Evolutionary conservation across 2,329 filamentous ascomycete species (phyloP).

Genomic region (Dactylella cylindrospora): DNA sequence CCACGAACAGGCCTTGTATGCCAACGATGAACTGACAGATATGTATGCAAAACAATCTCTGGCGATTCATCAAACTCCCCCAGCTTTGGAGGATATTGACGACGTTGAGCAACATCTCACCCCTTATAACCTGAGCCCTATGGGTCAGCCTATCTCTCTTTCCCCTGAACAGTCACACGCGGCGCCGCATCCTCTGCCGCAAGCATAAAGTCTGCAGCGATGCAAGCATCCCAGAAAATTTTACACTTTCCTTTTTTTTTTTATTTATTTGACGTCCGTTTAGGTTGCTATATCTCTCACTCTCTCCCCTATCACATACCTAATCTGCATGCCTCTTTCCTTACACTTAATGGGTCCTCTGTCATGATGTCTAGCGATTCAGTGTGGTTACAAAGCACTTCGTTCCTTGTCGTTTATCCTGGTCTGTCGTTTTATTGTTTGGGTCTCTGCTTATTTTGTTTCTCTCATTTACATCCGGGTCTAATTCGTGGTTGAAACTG

Average conservation of each 20-base stretch:
- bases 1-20: slow-evolving; percentile 36
- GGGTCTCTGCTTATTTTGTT: slow-evolving; percentile 34
- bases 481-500: slow-evolving; percentile 33
- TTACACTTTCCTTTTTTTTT: background rate
- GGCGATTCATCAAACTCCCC: slow-evolving; percentile 38
- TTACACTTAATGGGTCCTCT: slow-evolving; percentile 43
- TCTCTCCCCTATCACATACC: slow-evolving; percentile 6
- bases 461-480: slow-evolving; percentile 37
- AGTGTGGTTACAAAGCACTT: slow-evolving; percentile 43
- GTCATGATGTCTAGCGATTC: slow-evolving; percentile 45
- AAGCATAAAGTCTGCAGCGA: slow-evolving; percentile 22
- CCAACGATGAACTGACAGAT: slow-evolving; percentile 41
- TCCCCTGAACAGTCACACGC: slow-evolving; percentile 35
- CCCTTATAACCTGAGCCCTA: slow-evolving; percentile 41
- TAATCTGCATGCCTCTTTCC: too few relatives aligned
- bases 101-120: slow-evolving; percentile 40
- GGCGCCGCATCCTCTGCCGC: slow-evolving; percentile 15
- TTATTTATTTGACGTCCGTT: slow-evolving; percentile 13
- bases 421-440: slow-evolving; percentile 24
- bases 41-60: slow-evolving; percentile 41
- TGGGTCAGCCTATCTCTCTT: slow-evolving; percentile 31
- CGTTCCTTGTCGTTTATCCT: slow-evolving; percentile 4
- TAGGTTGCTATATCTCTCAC: slow-evolving; percentile 19
- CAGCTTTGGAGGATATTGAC: slow-evolving; percentile 35
- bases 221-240: slow-evolving; percentile 27